A percentile compares a stretch with the other conserved stretches of the same genome.
phyloP scores from a whole-genome alignment of 805 yeast species.

The Suhomyces sp. region DNA sequence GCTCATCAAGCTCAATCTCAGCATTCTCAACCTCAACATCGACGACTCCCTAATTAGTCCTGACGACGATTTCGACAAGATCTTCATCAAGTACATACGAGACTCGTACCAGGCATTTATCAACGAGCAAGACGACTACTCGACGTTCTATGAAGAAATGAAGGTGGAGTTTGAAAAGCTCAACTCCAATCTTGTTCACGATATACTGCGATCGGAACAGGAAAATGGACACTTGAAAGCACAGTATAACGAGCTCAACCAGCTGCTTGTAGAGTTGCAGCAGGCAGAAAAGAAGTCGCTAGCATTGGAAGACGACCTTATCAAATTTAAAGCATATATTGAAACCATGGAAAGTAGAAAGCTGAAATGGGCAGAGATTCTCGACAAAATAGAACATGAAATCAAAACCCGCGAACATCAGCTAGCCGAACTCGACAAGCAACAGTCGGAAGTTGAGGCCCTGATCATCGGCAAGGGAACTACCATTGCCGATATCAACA shows the following conservation, averaged over 20 bases:
- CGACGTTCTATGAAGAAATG: constrained; percentile 53
- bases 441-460: constrained; percentile 39
- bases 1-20: constrained; percentile 58
- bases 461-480: constrained; percentile 53
- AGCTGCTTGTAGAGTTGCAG: constrained; percentile 46
- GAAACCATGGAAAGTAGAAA: constrained; percentile 64
- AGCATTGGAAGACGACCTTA: constrained; percentile 68
- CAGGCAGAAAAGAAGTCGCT: constrained; percentile 54
- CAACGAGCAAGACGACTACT: constrained; percentile 60
- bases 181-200: constrained; percentile 47
- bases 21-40: constrained; percentile 27
- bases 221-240: constrained; percentile 40
- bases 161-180: constrained; percentile 52
- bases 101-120: constrained; percentile 68
- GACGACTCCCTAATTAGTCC: constrained; percentile 29
- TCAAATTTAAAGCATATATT: constrained; percentile 69
- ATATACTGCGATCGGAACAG: constrained; percentile 39
- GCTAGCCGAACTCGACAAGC: constrained; percentile 37
- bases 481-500: constrained; percentile 61
- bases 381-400: constrained; percentile 58
- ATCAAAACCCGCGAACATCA: constrained; percentile 44
- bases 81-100: constrained; percentile 59
- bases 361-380: constrained; percentile 57
- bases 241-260: constrained; percentile 40
- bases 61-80: constrained; percentile 47